Evolutionary conservation across 2,329 filamentous ascomycete genomes (phyloP).

Genomic region (Pezizomycotina sp.): DNA sequence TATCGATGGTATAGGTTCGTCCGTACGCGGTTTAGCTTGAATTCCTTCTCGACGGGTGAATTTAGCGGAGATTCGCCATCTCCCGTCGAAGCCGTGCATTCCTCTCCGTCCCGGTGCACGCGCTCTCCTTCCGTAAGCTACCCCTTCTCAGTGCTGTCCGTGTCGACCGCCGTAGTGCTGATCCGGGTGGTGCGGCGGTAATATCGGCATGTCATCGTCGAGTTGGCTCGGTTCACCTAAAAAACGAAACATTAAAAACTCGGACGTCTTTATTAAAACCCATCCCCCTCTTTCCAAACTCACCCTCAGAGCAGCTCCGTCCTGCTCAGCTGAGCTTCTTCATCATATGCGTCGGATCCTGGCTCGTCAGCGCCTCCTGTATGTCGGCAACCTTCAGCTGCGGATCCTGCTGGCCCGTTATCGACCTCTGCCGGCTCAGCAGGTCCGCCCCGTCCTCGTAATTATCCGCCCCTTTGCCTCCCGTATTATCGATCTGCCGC

Average conservation of each 20-base stretch:
- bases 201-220: constrained; percentile 65
- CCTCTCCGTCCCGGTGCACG: constrained; percentile 55
- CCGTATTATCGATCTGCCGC: constrained; percentile 64
- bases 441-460: constrained; percentile 74
- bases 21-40: constrained; percentile 45
- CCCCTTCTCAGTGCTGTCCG: constrained; percentile 81
- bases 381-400: constrained; percentile 50
- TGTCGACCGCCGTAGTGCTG: constrained; percentile 73
- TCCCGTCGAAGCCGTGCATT: constrained; percentile 36
- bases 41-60: constrained; percentile 32
- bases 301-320: constrained; percentile 28
- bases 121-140: constrained; percentile 65
- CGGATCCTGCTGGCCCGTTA: constrained; percentile 37
- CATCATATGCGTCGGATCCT: constrained; percentile 56
- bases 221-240: constrained; percentile 26
- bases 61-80: constrained; percentile 45
- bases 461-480: constrained; percentile 40
- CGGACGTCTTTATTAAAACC: not conserved
- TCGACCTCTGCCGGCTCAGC: constrained; percentile 55
- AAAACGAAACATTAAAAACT: constrained; percentile 24
- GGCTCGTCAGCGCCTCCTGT: constrained; percentile 56
- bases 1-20: constrained; percentile 43
- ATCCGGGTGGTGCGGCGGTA: constrained; percentile 57
- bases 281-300: constrained; percentile 20
- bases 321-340: constrained; percentile 46